Evolutionary conservation across 2,329 filamentous ascomycete genomes (phyloP), one percentile per base, ranked within the genome.

Genomic region (Periconia macrospinosa): DNA sequence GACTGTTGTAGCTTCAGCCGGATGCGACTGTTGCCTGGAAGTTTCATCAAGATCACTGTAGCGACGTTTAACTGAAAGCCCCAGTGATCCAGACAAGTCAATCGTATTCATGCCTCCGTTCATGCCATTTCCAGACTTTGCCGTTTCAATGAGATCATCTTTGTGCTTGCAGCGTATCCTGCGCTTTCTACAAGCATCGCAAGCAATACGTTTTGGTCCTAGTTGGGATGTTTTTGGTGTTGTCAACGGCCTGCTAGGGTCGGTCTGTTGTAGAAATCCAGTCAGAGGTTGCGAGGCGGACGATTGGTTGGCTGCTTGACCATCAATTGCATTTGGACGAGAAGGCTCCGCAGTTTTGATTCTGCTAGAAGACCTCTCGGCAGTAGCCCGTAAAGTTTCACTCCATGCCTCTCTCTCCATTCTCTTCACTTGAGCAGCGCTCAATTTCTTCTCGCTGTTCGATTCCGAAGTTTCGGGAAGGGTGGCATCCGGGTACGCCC

Each of bases 81-180:
- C 69, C 11, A 68, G 65, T 0, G 68, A 68, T 35, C 65, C 66
- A 45, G 68, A 68, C 11, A 69, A 54, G 43, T 70, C 68, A 37
- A 69, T 71, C 1, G 66, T 69, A 40, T 63, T 61, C 62, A 67
- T 65, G 30, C 65, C 68, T 30, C 52, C 52, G 30, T 47, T 50
- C 54, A 56, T 53, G 30, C 58, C 52, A 49, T 42, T 53, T 13
- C 50, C 50, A 43, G 64, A 61, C 44, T 70, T 68, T 15, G 64
- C 63, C 18, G 63, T 65, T 44, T 70, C 68, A 27, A 70, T 59
- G 19, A 80, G 76, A 51, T 83, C 77, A 54, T 85, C 83, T 65
- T 86, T 86, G 71, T 87, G 84, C 59, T 85, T 84, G 71, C 84
- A 87, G 53, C 82, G 77, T 55, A 86, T 86, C 47, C 84, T 79